These are phyloP conservation scores for Aspergillus leporis DNA, from an alignment of 495 filamentous ascomycete genomes.

Conservation along the genomic window DNA sequence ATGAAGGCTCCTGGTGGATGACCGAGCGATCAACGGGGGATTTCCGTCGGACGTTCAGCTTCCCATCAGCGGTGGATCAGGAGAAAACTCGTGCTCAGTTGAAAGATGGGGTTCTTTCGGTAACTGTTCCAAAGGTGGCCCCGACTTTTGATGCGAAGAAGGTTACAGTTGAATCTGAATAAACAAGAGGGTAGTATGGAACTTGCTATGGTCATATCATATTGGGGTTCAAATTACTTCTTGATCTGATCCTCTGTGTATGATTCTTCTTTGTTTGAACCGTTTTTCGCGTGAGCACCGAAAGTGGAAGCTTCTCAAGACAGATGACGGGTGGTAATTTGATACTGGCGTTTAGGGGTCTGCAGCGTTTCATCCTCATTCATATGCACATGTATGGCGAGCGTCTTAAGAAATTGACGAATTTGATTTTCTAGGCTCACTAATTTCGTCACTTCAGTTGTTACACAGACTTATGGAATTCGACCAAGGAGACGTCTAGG, in stretches of 20 bases:
- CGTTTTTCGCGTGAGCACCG: too few relatives aligned
- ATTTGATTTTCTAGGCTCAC: too few relatives aligned
- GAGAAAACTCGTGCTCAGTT: conserved; percentile 68
- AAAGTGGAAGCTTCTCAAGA: too few relatives aligned
- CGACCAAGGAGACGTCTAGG: too few relatives aligned
- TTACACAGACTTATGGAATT: too few relatives aligned
- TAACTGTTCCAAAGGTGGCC: conserved; percentile 71
- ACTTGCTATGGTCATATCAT: background rate
- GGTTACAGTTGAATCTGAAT: conserved; percentile 48
- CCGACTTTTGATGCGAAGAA: conserved; percentile 43
- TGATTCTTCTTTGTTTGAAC: background rate
- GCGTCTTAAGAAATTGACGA: too few relatives aligned
- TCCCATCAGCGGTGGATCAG: conserved; percentile 70
- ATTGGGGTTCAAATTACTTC: background rate
- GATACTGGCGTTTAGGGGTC: too few relatives aligned
- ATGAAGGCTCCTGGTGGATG: conserved; percentile 65
- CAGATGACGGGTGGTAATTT: too few relatives aligned
- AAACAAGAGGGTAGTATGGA: background rate
- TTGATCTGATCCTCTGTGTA: background rate
- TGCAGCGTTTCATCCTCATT: too few relatives aligned
- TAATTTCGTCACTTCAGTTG: too few relatives aligned
- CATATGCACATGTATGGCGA: too few relatives aligned
- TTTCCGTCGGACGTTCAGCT: conserved; percentile 73
- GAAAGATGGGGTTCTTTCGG: conserved; percentile 67
- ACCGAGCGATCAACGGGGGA: conserved; percentile 71